Conservation (phyloP, 805 yeast genomes). For the Kuraishia floccosa region DNA sequence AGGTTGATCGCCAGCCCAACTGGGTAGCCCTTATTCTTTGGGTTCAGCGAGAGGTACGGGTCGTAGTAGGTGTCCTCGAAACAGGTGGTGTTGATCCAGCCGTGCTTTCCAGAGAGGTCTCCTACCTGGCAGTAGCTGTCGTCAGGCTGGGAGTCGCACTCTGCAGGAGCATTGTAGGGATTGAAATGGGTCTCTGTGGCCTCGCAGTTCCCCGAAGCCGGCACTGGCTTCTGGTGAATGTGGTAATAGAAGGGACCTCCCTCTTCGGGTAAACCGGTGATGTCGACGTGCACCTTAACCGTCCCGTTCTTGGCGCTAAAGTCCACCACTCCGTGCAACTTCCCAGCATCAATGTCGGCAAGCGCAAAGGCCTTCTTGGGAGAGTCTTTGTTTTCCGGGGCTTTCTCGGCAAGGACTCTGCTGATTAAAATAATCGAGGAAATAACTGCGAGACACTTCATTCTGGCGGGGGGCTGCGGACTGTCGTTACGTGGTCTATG, state of each 20-base stretch:
- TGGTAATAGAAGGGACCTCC: conserved; percentile 67
- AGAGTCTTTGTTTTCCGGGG: conserved; percentile 38
- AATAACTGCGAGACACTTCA: too few species aligned
- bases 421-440: too few species aligned
- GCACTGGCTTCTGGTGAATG: conserved; percentile 48
- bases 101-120: conserved; percentile 72
- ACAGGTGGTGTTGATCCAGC: conserved; percentile 59
- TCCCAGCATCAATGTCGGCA: conserved; percentile 42
- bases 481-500: too few species aligned
- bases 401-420: conserved; percentile 29
- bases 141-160: conserved; percentile 36
- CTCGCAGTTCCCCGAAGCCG: conserved; percentile 39
- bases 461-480: too few species aligned
- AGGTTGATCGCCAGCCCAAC: conserved; percentile 46
- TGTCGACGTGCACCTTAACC: conserved; percentile 57
- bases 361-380: conserved; percentile 40
- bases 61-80: conserved; percentile 53
- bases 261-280: conserved; percentile 54
- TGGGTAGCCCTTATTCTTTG: conserved; percentile 41
- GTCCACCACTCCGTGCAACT: conserved; percentile 40
- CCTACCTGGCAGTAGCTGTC: conserved; percentile 61
- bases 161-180: conserved; percentile 45
- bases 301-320: conserved; percentile 48
- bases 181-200: conserved; percentile 48
- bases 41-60: conserved; percentile 53